These are phyloP conservation scores for Camelina sativa DNA, from an alignment of 345 rosid species.

Conservation along the genomic window DNA sequence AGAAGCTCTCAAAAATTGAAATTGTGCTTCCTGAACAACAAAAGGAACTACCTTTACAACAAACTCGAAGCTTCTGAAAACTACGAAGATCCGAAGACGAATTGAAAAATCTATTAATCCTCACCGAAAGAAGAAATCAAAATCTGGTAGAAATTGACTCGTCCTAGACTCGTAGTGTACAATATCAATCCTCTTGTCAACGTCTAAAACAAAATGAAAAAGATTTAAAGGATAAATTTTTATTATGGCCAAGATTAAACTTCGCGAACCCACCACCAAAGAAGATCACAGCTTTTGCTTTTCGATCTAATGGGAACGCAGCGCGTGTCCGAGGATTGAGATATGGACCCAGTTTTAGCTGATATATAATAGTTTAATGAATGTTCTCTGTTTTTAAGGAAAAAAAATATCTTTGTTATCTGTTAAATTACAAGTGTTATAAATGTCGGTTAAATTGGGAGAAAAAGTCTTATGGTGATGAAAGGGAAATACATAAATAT, in stretches of 20 bases:
- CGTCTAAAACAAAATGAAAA: conserved; percentile 14
- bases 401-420: not conserved
- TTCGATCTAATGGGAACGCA: conserved; percentile 20
- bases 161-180: conserved; percentile 30
- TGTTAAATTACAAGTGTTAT: not conserved
- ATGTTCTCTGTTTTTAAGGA: not conserved
- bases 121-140: conserved; percentile 31
- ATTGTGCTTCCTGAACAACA: conserved; percentile 7
- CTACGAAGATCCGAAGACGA: conserved; percentile 27
- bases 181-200: conserved; percentile 37
- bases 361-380: not conserved
- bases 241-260: conserved; percentile 31
- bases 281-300: conserved; percentile 26
- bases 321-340: conserved; percentile 43
- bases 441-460: not conserved
- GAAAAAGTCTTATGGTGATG: conserved; percentile 30
- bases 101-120: not conserved
- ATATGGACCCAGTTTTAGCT: conserved; percentile 34
- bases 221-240: not conserved
- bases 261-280: conserved; percentile 39
- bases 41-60: conserved; percentile 29
- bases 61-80: conserved; percentile 30
- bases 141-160: conserved; percentile 22
- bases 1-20: too few relatives aligned
- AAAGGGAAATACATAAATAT: conserved; percentile 23